Evolutionary conservation across 345 rosid species (phyloP).

Genomic region (Brassica incana): DNA sequence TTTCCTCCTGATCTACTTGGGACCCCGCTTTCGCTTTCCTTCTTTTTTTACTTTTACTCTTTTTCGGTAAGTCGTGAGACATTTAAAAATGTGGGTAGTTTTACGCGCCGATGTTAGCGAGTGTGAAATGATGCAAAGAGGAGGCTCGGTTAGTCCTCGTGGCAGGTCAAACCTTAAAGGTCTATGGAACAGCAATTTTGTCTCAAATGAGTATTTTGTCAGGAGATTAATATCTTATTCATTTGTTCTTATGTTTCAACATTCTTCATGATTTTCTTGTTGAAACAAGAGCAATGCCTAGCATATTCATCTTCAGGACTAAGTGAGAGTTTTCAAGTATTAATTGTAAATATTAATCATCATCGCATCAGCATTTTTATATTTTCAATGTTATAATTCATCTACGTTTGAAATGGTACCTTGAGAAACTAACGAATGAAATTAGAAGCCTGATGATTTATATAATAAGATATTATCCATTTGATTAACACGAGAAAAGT

Average conservation of each 20-base stretch:
- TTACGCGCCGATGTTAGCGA: background rate
- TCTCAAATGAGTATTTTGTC: constrained; percentile 28
- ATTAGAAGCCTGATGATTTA: background rate
- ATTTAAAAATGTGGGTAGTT: background rate
- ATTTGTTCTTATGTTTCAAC: background rate
- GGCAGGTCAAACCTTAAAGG: constrained; percentile 26
- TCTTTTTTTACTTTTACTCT: background rate
- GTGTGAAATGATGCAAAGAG: background rate
- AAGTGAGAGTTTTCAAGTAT: too few relatives aligned
- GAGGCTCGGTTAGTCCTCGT: constrained; percentile 5
- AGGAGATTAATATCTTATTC: background rate
- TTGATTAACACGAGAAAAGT: background rate
- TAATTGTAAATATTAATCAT: background rate
- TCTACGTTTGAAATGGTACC: background rate
- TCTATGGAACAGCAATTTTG: constrained; percentile 22
- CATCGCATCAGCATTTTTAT: background rate
- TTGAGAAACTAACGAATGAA: constrained; percentile 3
- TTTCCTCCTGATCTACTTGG: constrained; percentile 24
- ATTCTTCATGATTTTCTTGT: background rate
- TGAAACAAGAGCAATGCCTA: background rate
- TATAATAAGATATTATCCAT: background rate
- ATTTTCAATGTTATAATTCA: background rate
- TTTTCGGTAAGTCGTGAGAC: background rate
- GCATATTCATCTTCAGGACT: background rate
- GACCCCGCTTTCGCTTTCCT: constrained; percentile 16